Evolutionary conservation across 805 yeast species (phyloP).

Genomic region (Metschnikowia proteae): DNA sequence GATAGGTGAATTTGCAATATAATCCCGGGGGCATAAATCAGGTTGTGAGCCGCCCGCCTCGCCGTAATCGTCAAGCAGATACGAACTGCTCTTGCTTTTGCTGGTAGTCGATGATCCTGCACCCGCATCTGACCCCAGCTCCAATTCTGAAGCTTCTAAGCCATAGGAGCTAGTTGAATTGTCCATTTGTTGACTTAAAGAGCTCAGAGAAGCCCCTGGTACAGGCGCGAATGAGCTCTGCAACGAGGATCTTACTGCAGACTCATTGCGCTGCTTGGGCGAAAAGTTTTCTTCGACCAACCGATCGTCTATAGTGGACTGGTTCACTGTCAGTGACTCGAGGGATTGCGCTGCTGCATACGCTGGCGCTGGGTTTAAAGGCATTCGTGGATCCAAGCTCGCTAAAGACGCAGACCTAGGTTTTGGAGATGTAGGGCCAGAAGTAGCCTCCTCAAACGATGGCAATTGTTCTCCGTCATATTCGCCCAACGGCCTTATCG

Average conservation of each 20-base stretch:
- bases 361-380: conserved; percentile 32
- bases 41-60: too few species aligned
- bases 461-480: conserved; percentile 41
- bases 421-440: conserved; percentile 37
- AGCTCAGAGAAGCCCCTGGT: neutral
- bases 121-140: neutral
- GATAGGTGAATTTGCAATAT: neutral
- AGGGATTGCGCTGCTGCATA: conserved; percentile 16
- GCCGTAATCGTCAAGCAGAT: neutral
- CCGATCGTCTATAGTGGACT: conserved; percentile 27
- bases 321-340: neutral
- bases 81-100: conserved; percentile 1
- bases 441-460: conserved; percentile 62
- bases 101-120: neutral
- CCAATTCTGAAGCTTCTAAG: neutral
- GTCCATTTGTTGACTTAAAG: neutral
- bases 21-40: neutral
- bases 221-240: conserved; percentile 33
- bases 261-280: conserved; percentile 12
- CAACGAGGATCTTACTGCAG: conserved; percentile 28
- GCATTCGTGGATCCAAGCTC: conserved; percentile 29
- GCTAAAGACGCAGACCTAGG: conserved; percentile 38
- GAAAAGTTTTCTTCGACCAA: conserved; percentile 16
- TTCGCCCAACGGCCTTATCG: conserved; percentile 27
- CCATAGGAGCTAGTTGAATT: neutral